These are phyloP conservation scores for Kluyveromyces sp. DNA, from an alignment of 1,139 yeast genomes.

Conservation along the genomic window DNA sequence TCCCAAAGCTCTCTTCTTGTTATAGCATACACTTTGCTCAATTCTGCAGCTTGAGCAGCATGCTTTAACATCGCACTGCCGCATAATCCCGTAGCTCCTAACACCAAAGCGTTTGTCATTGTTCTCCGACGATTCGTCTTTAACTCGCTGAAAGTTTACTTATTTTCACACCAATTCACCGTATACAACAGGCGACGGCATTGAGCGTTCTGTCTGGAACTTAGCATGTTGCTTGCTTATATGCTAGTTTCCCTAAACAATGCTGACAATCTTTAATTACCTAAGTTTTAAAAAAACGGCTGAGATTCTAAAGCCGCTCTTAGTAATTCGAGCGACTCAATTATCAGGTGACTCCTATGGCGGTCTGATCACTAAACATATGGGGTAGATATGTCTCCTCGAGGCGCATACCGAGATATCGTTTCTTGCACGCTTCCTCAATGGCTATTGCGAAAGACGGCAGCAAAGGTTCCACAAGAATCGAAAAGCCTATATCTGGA, in stretches of 20 bases:
- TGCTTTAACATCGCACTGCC: slow-evolving; percentile 43
- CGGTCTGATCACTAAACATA: background rate
- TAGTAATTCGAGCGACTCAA: background rate
- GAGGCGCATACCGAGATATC: slow-evolving; percentile 9
- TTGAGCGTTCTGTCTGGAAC: no score
- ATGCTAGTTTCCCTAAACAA: no score
- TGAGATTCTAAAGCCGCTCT: background rate
- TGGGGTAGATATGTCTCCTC: background rate
- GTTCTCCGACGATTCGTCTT: no score
- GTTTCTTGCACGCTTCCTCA: slow-evolving; percentile 12
- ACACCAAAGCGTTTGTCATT: slow-evolving; percentile 25
- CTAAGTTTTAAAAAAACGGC: no score
- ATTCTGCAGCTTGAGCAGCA: slow-evolving; percentile 32
- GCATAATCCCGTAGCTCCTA: slow-evolving; percentile 61
- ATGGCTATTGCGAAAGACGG: slow-evolving; percentile 10
- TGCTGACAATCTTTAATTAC: no score
- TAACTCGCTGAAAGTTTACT: background rate
- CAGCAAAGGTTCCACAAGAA: slow-evolving; percentile 5
- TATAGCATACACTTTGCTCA: slow-evolving; percentile 39
- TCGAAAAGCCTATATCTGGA: slow-evolving; percentile 36
- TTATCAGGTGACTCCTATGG: background rate
- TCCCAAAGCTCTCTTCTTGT: slow-evolving; percentile 37
- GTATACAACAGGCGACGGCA: no score
- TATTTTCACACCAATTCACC: background rate
- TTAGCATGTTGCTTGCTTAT: no score